phyloP scores from a whole-genome alignment of 2,329 filamentous ascomycete genomes.

The Curvularia verruculosa region DNA sequence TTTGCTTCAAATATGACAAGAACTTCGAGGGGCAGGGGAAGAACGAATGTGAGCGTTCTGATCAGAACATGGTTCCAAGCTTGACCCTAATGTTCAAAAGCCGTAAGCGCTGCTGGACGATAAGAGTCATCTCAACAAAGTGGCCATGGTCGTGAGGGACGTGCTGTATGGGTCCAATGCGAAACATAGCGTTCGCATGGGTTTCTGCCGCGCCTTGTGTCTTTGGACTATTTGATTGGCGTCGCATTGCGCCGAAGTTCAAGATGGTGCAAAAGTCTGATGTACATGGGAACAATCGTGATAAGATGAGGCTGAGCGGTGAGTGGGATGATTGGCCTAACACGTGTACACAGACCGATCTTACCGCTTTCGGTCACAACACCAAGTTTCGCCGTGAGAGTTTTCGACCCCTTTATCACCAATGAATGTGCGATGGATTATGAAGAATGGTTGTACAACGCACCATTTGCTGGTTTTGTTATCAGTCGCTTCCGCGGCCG shows the following conservation, averaged over 20 bases:
- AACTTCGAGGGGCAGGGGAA: not conserved
- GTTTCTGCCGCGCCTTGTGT: not conserved
- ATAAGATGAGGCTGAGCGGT: constrained; percentile 17
- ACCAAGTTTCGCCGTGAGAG: not conserved
- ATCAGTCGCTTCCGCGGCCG: not conserved
- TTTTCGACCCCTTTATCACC: not conserved
- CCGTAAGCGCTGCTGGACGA: constrained; percentile 1
- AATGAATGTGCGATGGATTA: not conserved
- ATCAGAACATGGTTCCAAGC: not conserved
- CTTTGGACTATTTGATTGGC: constrained; percentile 1
- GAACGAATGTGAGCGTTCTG: not conserved
- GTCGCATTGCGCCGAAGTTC: not conserved
- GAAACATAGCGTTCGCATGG: constrained; percentile 11
- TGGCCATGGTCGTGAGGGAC: not conserved
- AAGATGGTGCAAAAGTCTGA: not conserved
- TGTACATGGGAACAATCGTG: constrained; percentile 3
- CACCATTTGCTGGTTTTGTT: not conserved
- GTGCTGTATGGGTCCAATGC: not conserved
- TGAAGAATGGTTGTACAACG: not conserved
- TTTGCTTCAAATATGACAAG: constrained; percentile 7
- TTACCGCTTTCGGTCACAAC: constrained; percentile 2
- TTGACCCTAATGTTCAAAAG: not conserved
- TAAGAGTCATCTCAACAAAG: constrained; percentile 10
- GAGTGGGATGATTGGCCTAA: constrained; percentile 12
- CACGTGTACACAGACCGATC: constrained; percentile 8